Conservation (phyloP, 345 rosid genomes). For the Clarkia xantiana region DNA sequence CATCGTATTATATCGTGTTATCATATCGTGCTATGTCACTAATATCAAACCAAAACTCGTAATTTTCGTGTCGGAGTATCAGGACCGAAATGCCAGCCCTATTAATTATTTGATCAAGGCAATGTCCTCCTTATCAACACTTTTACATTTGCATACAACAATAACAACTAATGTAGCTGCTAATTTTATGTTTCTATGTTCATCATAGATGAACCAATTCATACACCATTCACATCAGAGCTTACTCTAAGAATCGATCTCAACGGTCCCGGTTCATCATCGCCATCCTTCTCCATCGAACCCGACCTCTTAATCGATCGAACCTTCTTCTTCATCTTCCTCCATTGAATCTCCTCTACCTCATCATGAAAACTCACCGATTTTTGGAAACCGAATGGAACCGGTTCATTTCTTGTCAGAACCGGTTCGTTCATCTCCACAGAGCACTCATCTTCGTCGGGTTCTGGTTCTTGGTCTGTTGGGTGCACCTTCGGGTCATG, state of each 20-base stretch:
- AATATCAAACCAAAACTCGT: too few species aligned
- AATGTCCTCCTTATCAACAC: too few species aligned
- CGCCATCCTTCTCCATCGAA: constrained; percentile 15
- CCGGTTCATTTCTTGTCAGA: background rate
- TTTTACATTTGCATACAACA: background rate
- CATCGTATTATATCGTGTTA: too few species aligned
- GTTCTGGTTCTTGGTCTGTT: background rate
- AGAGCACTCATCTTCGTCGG: constrained; percentile 3
- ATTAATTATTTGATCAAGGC: too few species aligned
- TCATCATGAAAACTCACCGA: constrained; percentile 39
- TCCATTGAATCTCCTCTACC: constrained; percentile 22
- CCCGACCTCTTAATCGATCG: constrained; percentile 11
- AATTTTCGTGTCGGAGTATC: too few species aligned
- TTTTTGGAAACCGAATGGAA: constrained; percentile 22
- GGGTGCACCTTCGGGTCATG: too few species aligned
- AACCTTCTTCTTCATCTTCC: constrained; percentile 18
- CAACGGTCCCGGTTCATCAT: constrained; percentile 22
- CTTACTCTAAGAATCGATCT: constrained; percentile 34
- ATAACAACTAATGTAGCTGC: background rate
- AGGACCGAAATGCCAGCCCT: too few species aligned
- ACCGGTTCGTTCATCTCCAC: constrained; percentile 9
- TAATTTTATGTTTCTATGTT: constrained; percentile 1
- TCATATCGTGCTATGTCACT: too few species aligned
- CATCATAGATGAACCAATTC: too few species aligned
- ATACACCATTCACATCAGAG: constrained; percentile 16